phyloP scores from a whole-genome alignment of 352 stramenopile genomes.

The Globisporangium uncinulatum region DNA sequence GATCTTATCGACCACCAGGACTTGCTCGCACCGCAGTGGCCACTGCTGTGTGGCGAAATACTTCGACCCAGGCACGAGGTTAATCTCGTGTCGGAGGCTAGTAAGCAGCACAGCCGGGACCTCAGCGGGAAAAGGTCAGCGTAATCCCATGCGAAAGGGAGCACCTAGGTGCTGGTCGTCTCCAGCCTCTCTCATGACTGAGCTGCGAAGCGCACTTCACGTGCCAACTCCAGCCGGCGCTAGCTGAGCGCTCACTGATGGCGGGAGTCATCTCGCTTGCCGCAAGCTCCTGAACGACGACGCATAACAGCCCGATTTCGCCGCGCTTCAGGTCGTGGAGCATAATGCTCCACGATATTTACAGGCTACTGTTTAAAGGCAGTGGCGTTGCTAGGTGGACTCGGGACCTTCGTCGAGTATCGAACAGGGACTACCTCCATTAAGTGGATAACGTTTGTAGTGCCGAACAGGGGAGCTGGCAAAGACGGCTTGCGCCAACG shows the following conservation, averaged over 20 bases:
- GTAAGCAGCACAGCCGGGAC: conserved; percentile 8
- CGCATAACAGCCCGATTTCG: conserved; percentile 19
- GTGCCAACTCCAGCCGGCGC: conserved; percentile 10
- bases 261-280: too few species aligned
- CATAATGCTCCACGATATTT: background rate
- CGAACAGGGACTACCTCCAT: background rate
- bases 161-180: conserved; percentile 2
- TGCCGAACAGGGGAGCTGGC: background rate
- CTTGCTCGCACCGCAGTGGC: conserved; percentile 19
- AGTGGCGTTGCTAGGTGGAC: background rate
- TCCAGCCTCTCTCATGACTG: conserved; percentile 12
- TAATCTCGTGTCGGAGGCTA: conserved; percentile 21
- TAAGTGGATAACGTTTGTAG: conserved; percentile 10
- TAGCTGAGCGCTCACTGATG: background rate
- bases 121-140: conserved; percentile 15
- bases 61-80: conserved; percentile 20
- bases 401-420: background rate
- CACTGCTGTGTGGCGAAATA: conserved; percentile 27
- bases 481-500: background rate
- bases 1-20: conserved; percentile 16
- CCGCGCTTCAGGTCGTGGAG: conserved; percentile 16
- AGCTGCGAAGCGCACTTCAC: conserved; percentile 11
- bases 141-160: background rate
- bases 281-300: conserved; percentile 2
- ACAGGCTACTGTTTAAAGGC: background rate